These are phyloP conservation scores for Heterobasidion irregulare DNA, from an alignment of 1,284 basidiomycete genomes.

Conservation along the genomic window DNA sequence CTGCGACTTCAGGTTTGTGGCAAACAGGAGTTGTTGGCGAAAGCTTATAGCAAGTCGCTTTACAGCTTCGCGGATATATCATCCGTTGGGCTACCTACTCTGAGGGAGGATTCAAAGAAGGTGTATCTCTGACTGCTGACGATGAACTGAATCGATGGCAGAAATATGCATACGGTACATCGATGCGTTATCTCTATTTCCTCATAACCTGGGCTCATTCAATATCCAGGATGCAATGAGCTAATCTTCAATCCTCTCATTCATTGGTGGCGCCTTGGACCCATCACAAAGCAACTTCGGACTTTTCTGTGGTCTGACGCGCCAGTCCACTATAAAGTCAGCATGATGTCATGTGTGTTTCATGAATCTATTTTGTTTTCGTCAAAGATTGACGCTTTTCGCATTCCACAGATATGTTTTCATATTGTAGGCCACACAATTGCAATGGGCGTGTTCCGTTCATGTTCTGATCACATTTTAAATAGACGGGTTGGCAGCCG, in stretches of 20 bases:
- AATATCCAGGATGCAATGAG: slow-evolving; percentile 50
- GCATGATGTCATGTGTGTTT: slow-evolving; percentile 65
- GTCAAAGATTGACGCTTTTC: slow-evolving; percentile 11
- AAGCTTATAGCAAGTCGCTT: not conserved
- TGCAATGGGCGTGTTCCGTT: not conserved
- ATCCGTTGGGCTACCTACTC: slow-evolving; percentile 84
- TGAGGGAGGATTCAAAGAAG: slow-evolving; percentile 77
- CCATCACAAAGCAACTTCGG: slow-evolving; percentile 70
- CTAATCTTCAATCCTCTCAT: slow-evolving; percentile 72
- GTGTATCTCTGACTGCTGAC: slow-evolving; percentile 76
- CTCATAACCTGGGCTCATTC: not conserved
- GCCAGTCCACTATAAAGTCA: slow-evolving; percentile 79
- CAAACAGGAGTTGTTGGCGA: too few species aligned
- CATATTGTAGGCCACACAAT: slow-evolving; percentile 49
- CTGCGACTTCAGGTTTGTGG: slow-evolving; percentile 27
- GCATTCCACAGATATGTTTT: slow-evolving; percentile 66
- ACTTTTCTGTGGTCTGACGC: slow-evolving; percentile 72
- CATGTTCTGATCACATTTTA: not conserved
- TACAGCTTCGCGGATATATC: slow-evolving; percentile 54
- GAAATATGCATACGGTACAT: slow-evolving; percentile 75
- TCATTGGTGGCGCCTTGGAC: slow-evolving; percentile 66
- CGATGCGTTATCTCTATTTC: not conserved
- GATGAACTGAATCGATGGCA: slow-evolving; percentile 83
- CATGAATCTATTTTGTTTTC: not conserved
- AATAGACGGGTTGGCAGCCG: slow-evolving; percentile 66